These are phyloP conservation scores for Hypoxylon sp. DNA, from an alignment of 2,329 filamentous ascomycete genomes.

Conservation along the genomic window DNA sequence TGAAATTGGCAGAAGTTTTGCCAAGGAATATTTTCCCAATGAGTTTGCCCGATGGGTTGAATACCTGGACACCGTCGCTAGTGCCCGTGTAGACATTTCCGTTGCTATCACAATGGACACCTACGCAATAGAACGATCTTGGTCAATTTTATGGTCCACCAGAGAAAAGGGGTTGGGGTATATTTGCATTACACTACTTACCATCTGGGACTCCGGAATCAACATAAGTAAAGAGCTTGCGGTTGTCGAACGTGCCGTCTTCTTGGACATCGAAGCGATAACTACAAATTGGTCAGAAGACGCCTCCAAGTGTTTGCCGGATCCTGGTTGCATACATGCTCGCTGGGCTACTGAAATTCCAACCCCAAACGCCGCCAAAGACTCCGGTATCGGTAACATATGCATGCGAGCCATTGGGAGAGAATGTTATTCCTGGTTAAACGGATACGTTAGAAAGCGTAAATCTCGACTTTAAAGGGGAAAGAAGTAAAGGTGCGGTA, in stretches of 20 bases:
- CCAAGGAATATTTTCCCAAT: conserved; percentile 71
- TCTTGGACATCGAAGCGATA: conserved; percentile 63
- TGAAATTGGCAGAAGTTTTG: conserved; percentile 63
- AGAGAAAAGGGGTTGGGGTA: neutral
- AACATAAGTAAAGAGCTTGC: conserved; percentile 70
- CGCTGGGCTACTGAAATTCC: conserved; percentile 59
- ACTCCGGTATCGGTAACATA: conserved; percentile 72
- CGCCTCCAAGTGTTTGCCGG: neutral
- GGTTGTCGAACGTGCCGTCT: conserved; percentile 64
- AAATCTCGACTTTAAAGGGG: neutral
- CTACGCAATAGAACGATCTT: conserved; percentile 56
- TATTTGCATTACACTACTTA: conserved; percentile 43
- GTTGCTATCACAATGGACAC: conserved; percentile 66
- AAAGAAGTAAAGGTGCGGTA: conserved; percentile 37
- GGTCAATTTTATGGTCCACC: neutral
- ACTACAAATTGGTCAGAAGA: conserved; percentile 48
- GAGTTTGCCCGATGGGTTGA: conserved; percentile 63
- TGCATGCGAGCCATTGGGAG: conserved; percentile 64
- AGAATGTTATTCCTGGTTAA: conserved; percentile 66
- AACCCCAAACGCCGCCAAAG: conserved; percentile 61
- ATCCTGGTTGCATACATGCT: conserved; percentile 60
- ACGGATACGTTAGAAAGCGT: neutral
- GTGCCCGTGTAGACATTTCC: conserved; percentile 70
- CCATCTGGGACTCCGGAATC: conserved; percentile 72
- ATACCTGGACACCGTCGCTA: conserved; percentile 67